Evolutionary conservation across 2,329 filamentous ascomycete genomes (phyloP).

Genomic region (Cytospora schulzeri): DNA sequence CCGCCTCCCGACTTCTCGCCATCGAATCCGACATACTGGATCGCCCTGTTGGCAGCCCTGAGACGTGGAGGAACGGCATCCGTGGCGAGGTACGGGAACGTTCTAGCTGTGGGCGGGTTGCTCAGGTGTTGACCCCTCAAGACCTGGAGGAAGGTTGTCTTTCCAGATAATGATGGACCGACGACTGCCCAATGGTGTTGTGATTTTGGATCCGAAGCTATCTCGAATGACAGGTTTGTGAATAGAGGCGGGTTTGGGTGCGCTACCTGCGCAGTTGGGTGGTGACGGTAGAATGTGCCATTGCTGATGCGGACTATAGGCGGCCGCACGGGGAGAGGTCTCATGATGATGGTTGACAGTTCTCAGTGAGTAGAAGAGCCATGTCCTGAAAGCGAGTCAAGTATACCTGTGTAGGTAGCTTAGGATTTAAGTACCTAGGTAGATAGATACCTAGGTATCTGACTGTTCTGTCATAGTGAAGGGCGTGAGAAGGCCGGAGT

Average conservation of each 20-base stretch:
- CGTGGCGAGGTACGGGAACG: constrained; percentile 76
- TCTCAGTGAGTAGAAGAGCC: background rate
- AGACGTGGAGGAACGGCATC: constrained; percentile 58
- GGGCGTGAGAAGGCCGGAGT: background rate
- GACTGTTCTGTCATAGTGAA: too few relatives aligned
- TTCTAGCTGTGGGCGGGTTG: constrained; percentile 72
- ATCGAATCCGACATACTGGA: constrained; percentile 91
- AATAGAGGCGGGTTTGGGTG: constrained; percentile 74
- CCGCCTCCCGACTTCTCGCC: constrained; percentile 62
- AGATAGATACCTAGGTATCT: too few relatives aligned
- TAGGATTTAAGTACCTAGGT: background rate
- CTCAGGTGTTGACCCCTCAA: constrained; percentile 76
- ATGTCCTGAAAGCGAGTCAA: constrained; percentile 4
- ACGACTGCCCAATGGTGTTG: constrained; percentile 80
- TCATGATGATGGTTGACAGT: constrained; percentile 37
- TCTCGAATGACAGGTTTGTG: constrained; percentile 66
- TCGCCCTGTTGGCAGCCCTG: constrained; percentile 64
- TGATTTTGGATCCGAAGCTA: constrained; percentile 58
- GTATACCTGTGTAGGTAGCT: too few relatives aligned
- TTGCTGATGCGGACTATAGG: constrained; percentile 74
- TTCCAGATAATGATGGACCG: constrained; percentile 75
- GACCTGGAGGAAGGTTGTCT: constrained; percentile 81
- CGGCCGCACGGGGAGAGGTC: constrained; percentile 40
- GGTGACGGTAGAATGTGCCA: constrained; percentile 80
- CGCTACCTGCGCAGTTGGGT: constrained; percentile 57